Conservation (phyloP, 2,329 filamentous ascomycete genomes). For the Diatrype stigma region DNA sequence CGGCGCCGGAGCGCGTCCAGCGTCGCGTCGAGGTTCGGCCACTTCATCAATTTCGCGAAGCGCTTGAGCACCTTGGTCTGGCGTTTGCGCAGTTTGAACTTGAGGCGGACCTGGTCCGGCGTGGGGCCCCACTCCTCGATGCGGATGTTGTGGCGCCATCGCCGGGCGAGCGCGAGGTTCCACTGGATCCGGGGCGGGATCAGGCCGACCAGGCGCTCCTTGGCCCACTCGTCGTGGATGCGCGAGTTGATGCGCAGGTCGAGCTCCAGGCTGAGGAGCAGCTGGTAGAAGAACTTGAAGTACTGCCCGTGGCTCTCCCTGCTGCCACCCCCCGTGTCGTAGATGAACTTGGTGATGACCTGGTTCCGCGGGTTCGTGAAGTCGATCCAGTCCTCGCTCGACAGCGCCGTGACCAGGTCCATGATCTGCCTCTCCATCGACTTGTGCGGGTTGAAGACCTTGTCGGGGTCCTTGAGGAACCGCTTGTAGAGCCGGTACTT, state of each 20-base stretch:
- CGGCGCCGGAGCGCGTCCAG: slow-evolving; percentile 58
- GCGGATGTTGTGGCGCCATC: slow-evolving; percentile 68
- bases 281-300: slow-evolving; percentile 68
- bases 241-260: slow-evolving; percentile 64
- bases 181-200: slow-evolving; percentile 69
- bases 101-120: slow-evolving; percentile 55
- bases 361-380: slow-evolving; percentile 68
- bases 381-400: slow-evolving; percentile 68
- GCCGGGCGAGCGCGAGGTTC: slow-evolving; percentile 67
- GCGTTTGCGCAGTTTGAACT: slow-evolving; percentile 59
- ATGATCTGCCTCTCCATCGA: slow-evolving; percentile 67
- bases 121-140: slow-evolving; percentile 57
- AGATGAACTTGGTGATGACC: slow-evolving; percentile 69
- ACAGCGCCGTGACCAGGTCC: slow-evolving; percentile 66
- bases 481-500: slow-evolving; percentile 64
- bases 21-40: slow-evolving; percentile 67
- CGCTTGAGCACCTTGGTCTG: slow-evolving; percentile 65
- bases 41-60: slow-evolving; percentile 71
- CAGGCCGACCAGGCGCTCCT: slow-evolving; percentile 59
- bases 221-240: slow-evolving; percentile 58
- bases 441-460: slow-evolving; percentile 55
- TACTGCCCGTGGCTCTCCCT: slow-evolving; percentile 54
- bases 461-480: slow-evolving; percentile 65
- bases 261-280: slow-evolving; percentile 70
- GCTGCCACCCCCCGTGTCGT: slow-evolving; percentile 53